Base-by-base conservation (phyloP, 495 filamentous ascomycete genomes). In the Chaetomium tenue region DNA sequence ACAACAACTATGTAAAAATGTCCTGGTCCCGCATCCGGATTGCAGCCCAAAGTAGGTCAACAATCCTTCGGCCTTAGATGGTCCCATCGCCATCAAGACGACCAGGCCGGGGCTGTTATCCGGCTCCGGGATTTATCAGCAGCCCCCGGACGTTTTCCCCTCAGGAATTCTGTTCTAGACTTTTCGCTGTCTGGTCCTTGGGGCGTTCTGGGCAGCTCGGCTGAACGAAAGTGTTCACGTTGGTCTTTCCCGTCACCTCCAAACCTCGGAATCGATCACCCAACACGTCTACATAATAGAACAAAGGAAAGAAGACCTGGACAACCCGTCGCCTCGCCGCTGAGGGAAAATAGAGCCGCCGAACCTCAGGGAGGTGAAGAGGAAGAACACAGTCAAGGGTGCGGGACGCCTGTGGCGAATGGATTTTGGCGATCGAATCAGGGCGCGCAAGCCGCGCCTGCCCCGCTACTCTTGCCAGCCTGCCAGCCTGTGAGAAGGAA, bases 361-460 rank as follows among this genome's bases (percentile, higher is more conserved):
- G 65, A 51, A 33, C n/a, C n/a, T n/a, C n/a, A n/a, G n/a, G 28
- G 33, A 12, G 28, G 16, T n/a, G 55, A 68, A 51, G 46, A 60
- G 54, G 61, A 23, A 63, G 63, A 51, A 68, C 39, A 60, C 42
- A 53, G 55, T 57, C 58, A 54, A 40, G 56, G 51, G 61, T 51
- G 68, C 68, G 70, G 72, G 61, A 39, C 61, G 26, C 16, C 16
- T 42, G 70, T 74, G 72, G 70, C 72, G 65, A 71, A 65, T 52
- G 30, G 42, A 48, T 60, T 37, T 22, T n/a, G 18, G 39, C 58
- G 37, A 55, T 60, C 70, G 68, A 74, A 74, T 74, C 68, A 72
- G 22, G 25, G 25, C 13, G 65, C 53, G 26, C 50, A 54, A 54
- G 51, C 33, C 53, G 53, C 53, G 30, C n/a, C n/a, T 33, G 58